Conservation (phyloP, 352 stramenopile species). For the Phytophthora ohioensis region DNA sequence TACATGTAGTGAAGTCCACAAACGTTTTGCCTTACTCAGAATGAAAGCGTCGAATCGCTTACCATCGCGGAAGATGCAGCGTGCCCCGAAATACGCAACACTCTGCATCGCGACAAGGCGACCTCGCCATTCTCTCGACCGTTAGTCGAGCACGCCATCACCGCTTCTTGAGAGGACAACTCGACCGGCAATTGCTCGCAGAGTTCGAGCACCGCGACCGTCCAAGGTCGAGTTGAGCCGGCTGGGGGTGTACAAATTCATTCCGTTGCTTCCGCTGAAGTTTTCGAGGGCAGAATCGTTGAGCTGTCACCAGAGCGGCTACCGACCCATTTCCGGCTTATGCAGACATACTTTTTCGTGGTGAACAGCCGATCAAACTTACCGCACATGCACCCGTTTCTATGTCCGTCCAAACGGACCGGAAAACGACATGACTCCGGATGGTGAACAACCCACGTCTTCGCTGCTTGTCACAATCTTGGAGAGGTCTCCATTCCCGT, state of each 20-base stretch:
- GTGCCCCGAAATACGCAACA: conserved; percentile 22
- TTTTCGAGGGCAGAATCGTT: not conserved
- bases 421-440: not conserved
- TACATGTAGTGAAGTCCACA: not conserved
- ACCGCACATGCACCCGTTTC: too few relatives aligned
- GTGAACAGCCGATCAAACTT: conserved; percentile 4
- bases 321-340: not conserved
- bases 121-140: conserved; percentile 5
- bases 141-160: conserved; percentile 20
- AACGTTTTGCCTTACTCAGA: not conserved
- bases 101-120: conserved; percentile 13
- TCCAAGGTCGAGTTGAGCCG: conserved; percentile 11
- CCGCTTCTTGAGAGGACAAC: not conserved
- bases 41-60: conserved; percentile 10
- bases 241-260: conserved; percentile 2
- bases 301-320: not conserved
- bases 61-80: conserved; percentile 18
- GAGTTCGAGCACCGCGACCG: not conserved
- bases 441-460: not conserved
- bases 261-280: not conserved
- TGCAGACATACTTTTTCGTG: conserved; percentile 1
- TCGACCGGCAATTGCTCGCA: not conserved
- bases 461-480: too few relatives aligned
- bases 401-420: not conserved
- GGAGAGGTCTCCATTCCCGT: too few relatives aligned